Percentiles rank a stretch among this genome's conserved stretches.
Evolutionary conservation across 345 rosid species (phyloP).

Genomic region (Syzygium aromaticum): DNA sequence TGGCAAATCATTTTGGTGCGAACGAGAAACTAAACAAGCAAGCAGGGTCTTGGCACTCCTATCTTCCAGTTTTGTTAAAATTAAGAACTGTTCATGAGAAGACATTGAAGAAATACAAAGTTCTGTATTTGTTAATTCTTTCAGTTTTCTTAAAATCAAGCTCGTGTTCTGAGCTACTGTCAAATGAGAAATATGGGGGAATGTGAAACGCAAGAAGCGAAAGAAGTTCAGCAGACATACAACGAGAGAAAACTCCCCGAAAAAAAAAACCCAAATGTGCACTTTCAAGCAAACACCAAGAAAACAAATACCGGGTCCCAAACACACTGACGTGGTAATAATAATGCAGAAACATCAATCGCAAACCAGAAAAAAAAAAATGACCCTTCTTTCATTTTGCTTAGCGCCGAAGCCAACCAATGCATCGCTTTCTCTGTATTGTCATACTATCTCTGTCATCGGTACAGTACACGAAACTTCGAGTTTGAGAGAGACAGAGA

Average conservation of each 20-base stretch:
- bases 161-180: background rate
- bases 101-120: background rate
- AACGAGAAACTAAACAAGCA: background rate
- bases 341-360: background rate
- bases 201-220: background rate
- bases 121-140: background rate
- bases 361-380: background rate
- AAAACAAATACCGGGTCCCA: background rate
- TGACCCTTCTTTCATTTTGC: background rate
- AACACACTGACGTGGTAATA: background rate
- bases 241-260: background rate
- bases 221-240: background rate
- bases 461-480: constrained; percentile 2
- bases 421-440: background rate
- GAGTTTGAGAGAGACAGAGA: background rate
- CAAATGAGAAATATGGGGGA: background rate
- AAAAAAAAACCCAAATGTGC: background rate
- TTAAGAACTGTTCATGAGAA: background rate
- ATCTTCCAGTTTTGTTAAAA: background rate
- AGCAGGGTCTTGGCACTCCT: background rate
- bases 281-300: background rate
- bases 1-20: background rate
- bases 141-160: background rate
- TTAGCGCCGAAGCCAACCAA: background rate
- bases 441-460: background rate